Conservation (phyloP, 805 yeast genomes). For the Yarrowia sp. region DNA sequence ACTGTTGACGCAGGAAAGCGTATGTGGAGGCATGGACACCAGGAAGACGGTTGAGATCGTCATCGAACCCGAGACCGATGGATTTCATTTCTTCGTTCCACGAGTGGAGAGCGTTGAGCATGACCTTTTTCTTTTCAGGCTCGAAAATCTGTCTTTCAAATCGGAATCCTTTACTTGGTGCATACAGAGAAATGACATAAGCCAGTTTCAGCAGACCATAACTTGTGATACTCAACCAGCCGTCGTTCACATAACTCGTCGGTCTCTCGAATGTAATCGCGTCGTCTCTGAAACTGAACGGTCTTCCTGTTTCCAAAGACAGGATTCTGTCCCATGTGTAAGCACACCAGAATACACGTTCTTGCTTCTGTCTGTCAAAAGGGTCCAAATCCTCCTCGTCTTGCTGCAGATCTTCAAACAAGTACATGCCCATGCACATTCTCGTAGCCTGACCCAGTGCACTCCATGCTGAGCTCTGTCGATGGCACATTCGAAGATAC, state of each 20-base stretch:
- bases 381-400: conserved; percentile 36
- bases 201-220: conserved; percentile 44
- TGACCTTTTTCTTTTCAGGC: conserved; percentile 35
- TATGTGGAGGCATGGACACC: conserved; percentile 42
- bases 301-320: conserved; percentile 61
- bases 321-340: conserved; percentile 62
- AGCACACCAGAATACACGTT: conserved; percentile 62
- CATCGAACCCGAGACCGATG: conserved; percentile 47
- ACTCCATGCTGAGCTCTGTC: conserved; percentile 56
- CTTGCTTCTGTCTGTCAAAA: conserved; percentile 52
- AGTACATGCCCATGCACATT: conserved; percentile 57
- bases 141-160: conserved; percentile 39
- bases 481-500: conserved; percentile 55
- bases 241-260: conserved; percentile 40
- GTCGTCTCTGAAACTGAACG: conserved; percentile 51
- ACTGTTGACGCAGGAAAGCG: conserved; percentile 43
- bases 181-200: conserved; percentile 39
- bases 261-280: conserved; percentile 50
- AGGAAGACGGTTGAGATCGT: conserved; percentile 42
- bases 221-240: conserved; percentile 55
- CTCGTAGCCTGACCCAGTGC: conserved; percentile 55
- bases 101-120: conserved; percentile 39
- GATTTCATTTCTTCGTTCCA: conserved; percentile 44
- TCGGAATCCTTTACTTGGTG: conserved; percentile 40
- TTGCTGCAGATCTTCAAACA: conserved; percentile 48